These are phyloP conservation scores for Phragmites australis DNA, from an alignment of 176 grass and related monocot species.

Conservation along the genomic window DNA sequence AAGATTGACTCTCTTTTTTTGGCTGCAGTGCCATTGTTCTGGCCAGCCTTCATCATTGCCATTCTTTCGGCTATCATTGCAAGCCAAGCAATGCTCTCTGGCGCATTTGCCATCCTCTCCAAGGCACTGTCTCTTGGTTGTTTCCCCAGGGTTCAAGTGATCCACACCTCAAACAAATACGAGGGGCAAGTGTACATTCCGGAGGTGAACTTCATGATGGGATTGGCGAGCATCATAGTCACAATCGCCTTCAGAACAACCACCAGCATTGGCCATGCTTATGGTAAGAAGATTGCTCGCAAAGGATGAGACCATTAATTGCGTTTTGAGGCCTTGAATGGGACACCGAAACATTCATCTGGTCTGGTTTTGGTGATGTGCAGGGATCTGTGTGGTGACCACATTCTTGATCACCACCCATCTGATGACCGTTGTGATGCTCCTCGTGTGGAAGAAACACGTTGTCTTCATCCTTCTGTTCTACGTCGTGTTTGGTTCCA, in stretches of 20 bases:
- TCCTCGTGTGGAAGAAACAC: constrained; percentile 75
- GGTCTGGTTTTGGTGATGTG: not conserved
- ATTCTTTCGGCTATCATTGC: constrained; percentile 78
- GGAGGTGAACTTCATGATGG: constrained; percentile 86
- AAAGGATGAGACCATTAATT: not conserved
- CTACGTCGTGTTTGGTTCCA: constrained; percentile 48
- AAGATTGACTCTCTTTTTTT: not conserved
- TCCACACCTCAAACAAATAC: constrained; percentile 71
- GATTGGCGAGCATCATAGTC: constrained; percentile 65
- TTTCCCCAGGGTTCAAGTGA: constrained; percentile 70
- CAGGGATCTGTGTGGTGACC: constrained; percentile 78
- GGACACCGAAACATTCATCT: not conserved
- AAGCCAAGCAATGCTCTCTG: constrained; percentile 89
- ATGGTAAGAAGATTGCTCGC: constrained; percentile 39
- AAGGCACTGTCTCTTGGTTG: constrained; percentile 77
- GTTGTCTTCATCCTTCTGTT: constrained; percentile 56
- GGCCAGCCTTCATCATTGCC: constrained; percentile 71
- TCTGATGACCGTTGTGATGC: constrained; percentile 71
- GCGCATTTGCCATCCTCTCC: constrained; percentile 75
- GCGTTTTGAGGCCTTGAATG: not conserved
- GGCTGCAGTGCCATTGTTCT: constrained; percentile 51
- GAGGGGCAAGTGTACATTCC: constrained; percentile 88
- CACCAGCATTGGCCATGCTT: constrained; percentile 68
- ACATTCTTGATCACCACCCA: constrained; percentile 81
- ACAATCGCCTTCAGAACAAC: constrained; percentile 70